A percentile compares a stretch with the other conserved stretches of the same genome.
Conservation (phyloP, 768 basidiomycete species). For the Tephrocybe sp. region DNA sequence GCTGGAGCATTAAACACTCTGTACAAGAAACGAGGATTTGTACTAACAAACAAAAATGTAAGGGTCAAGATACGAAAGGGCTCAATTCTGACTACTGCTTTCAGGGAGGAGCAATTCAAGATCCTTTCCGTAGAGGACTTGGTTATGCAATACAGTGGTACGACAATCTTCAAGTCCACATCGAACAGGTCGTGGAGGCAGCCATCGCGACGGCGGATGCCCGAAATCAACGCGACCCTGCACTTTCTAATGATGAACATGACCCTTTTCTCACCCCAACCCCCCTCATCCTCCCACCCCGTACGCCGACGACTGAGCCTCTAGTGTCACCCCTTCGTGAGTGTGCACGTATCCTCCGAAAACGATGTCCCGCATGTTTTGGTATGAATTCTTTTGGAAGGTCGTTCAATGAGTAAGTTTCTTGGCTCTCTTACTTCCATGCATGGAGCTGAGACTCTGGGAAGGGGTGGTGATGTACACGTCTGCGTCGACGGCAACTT, state of each 20-base stretch:
- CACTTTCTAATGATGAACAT: too few relatives aligned
- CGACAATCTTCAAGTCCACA: not conserved
- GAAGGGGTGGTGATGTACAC: not conserved
- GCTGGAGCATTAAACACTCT: slow-evolving; percentile 26
- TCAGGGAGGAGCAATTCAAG: not conserved
- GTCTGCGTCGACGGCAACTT: slow-evolving; percentile 35
- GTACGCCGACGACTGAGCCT: not conserved
- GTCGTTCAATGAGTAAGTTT: not conserved
- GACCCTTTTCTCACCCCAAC: too few relatives aligned
- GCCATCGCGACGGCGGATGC: not conserved
- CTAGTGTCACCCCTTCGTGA: too few relatives aligned
- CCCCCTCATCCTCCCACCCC: not conserved
- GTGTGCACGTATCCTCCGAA: slow-evolving; percentile 22
- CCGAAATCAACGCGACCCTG: not conserved
- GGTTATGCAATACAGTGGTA: slow-evolving; percentile 1
- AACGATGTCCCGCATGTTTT: slow-evolving; percentile 34
- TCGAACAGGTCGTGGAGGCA: not conserved
- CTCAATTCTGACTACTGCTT: not conserved
- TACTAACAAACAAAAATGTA: slow-evolving; percentile 19
- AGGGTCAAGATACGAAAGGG: not conserved
- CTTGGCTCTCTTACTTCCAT: slow-evolving; percentile 24
- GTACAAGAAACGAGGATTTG: slow-evolving; percentile 16
- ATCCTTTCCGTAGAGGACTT: not conserved
- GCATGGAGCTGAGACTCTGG: not conserved
- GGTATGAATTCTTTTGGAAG: slow-evolving; percentile 16